phyloP scores from a whole-genome alignment of 106 monocot species.

The Dendrobium huoshanense region DNA sequence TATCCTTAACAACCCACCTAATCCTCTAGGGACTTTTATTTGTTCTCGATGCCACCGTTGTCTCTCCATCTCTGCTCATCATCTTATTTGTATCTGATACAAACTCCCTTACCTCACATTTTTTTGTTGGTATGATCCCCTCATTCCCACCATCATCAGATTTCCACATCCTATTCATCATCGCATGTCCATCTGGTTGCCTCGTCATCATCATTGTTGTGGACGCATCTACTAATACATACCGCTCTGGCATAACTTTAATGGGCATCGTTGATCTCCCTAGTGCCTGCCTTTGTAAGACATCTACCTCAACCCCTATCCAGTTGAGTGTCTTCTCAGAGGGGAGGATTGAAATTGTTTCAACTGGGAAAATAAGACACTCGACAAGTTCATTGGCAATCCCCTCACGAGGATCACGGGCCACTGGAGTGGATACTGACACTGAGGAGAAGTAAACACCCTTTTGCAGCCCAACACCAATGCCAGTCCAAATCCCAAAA shows the following conservation, averaged over 20 bases:
- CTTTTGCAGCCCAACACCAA: conserved; percentile 18
- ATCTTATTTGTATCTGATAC: background rate
- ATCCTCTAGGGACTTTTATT: conserved; percentile 10
- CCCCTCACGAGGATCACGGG: conserved; percentile 34
- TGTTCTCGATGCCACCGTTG: background rate
- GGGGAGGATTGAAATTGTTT: conserved; percentile 48
- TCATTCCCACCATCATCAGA: conserved; percentile 9
- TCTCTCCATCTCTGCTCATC: background rate
- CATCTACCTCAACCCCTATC: conserved; percentile 19
- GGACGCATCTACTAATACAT: conserved; percentile 6
- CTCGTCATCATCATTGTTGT: background rate
- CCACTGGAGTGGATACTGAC: conserved; percentile 13
- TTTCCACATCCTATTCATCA: conserved; percentile 18
- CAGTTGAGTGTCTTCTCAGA: conserved; percentile 65
- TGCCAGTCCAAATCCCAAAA: conserved; percentile 24
- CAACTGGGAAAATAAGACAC: conserved; percentile 33
- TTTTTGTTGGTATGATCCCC: background rate
- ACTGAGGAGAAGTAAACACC: conserved; percentile 39
- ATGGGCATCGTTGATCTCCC: conserved; percentile 17
- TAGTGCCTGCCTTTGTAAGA: conserved; percentile 19
- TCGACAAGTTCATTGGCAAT: conserved; percentile 29
- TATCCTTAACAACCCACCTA: conserved; percentile 30
- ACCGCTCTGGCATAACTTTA: background rate
- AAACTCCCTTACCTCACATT: background rate
- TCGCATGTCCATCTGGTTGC: conserved; percentile 11